Evolutionary conservation across 345 rosid species (phyloP).

Genomic region (Dimocarpus longan): DNA sequence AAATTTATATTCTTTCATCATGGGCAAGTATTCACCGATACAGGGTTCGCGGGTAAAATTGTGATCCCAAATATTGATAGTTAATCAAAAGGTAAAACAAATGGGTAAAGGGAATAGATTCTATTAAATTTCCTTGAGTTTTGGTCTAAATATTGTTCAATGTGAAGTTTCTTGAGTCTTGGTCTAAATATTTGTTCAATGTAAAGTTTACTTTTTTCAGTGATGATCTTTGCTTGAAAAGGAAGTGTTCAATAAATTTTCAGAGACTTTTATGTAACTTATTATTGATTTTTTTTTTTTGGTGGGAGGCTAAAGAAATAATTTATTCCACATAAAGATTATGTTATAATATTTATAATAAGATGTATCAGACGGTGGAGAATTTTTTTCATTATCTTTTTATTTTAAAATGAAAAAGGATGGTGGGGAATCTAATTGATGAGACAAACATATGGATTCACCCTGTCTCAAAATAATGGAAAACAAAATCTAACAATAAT

Average conservation of each 20-base stretch:
- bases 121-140: too few relatives aligned
- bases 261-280: neutral
- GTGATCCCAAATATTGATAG: neutral
- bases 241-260: neutral
- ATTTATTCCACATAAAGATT: too few relatives aligned
- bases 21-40: too few relatives aligned
- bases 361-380: neutral
- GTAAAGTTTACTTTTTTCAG: neutral
- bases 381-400: neutral
- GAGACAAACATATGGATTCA: neutral
- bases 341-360: neutral
- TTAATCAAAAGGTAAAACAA: neutral
- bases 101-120: too few relatives aligned
- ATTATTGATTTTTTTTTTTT: too few relatives aligned
- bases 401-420: neutral
- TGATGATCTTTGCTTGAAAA: neutral
- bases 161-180: too few relatives aligned
- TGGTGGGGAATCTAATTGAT: constrained; percentile 6
- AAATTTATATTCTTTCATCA: too few relatives aligned
- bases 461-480: neutral
- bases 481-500: neutral
- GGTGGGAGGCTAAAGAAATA: neutral
- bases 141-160: too few relatives aligned
- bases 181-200: neutral
- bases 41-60: too few relatives aligned